These are phyloP conservation scores for Parietichytrium sp. DNA, from an alignment of 108 stramenopile species.

Conservation along the genomic window DNA sequence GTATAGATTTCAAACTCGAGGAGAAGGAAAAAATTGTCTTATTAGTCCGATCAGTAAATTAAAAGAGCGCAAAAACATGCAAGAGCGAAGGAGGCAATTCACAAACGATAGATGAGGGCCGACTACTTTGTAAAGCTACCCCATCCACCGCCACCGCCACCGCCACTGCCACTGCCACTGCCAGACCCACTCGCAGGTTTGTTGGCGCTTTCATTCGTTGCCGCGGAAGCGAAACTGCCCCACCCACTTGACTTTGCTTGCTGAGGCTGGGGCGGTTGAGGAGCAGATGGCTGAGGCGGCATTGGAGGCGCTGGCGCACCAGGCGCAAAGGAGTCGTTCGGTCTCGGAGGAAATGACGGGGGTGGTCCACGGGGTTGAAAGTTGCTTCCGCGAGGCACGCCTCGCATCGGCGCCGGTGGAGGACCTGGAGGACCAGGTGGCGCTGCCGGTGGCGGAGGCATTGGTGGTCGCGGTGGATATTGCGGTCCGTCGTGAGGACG, in stretches of 20 bases:
- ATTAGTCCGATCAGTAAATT: too few species aligned
- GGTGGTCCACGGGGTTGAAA: too few species aligned
- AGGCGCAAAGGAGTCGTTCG: not conserved
- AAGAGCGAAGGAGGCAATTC: too few species aligned
- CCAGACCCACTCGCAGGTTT: not conserved
- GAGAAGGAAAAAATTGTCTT: too few species aligned
- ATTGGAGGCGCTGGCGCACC: constrained; percentile 31
- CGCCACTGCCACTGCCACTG: not conserved
- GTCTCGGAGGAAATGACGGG: too few species aligned
- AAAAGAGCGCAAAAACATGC: too few species aligned
- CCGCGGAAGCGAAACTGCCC: not conserved
- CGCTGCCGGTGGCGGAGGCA: constrained; percentile 40
- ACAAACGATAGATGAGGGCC: too few species aligned
- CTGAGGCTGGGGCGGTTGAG: not conserved
- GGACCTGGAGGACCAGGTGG: too few species aligned
- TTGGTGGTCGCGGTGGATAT: too few species aligned
- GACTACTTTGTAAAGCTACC: not conserved
- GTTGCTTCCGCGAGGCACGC: constrained; percentile 24
- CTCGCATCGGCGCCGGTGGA: constrained; percentile 29
- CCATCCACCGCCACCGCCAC: not conserved
- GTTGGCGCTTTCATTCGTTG: not conserved
- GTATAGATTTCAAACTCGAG: too few species aligned
- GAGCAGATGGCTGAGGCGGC: not conserved
- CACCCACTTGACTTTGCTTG: not conserved
- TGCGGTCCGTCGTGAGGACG: too few species aligned